Conservation (phyloP, 805 yeast genomes). For the Suhomyces kilbournensis region DNA sequence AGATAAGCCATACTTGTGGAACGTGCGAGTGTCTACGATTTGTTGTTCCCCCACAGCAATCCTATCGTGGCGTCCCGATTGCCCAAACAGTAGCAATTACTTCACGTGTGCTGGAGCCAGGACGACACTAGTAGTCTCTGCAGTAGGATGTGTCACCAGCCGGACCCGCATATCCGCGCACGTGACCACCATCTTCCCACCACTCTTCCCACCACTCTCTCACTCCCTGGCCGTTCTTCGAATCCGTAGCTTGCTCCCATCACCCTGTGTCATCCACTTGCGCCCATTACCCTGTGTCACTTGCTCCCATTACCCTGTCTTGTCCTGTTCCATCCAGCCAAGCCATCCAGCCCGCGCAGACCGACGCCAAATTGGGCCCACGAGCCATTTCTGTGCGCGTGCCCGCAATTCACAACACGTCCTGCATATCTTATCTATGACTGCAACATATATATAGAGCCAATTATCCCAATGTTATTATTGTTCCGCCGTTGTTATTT, state of each 20-base stretch:
- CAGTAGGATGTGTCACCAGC: not conserved
- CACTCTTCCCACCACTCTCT: no score
- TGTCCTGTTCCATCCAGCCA: not conserved
- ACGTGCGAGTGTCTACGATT: not conserved
- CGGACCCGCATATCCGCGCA: no score
- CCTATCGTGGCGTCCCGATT: not conserved
- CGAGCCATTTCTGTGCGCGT: not conserved
- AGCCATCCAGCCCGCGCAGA: not conserved
- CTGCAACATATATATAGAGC: slow-evolving; percentile 5
- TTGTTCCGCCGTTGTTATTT: not conserved
- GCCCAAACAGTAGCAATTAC: not conserved
- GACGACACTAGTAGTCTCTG: no score
- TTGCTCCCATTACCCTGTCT: not conserved
- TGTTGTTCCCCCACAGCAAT: not conserved
- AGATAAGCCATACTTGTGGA: no score
- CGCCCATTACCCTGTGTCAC: no score
- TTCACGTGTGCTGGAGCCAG: no score
- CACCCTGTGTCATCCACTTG: no score
- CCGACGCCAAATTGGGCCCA: not conserved
- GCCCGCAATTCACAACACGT: not conserved
- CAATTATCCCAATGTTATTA: not conserved
- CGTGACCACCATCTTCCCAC: no score
- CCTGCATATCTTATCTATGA: slow-evolving; percentile 5
- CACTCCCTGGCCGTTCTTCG: no score
- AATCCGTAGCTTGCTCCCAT: no score